phyloP scores from a whole-genome alignment of 75 land plant genomes.

The Larix kaempferi region DNA sequence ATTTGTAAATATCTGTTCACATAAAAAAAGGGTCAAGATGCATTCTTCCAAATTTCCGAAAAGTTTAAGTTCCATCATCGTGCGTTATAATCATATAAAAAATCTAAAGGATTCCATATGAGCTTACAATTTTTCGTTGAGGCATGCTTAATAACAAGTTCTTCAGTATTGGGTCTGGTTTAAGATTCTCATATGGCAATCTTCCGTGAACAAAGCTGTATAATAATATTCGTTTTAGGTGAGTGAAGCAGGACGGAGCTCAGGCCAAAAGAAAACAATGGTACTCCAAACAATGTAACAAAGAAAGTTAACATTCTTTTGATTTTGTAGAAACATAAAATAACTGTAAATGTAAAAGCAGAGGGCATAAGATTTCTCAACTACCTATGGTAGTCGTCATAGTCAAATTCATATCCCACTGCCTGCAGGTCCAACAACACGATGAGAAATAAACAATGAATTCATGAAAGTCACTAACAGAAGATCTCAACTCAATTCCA shows the following conservation, averaged over 20 bases:
- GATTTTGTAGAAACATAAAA: not conserved
- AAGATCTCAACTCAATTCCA: not conserved
- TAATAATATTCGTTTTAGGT: not conserved
- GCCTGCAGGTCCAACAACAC: constrained; percentile 38
- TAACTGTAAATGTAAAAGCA: not conserved
- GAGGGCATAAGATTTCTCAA: not conserved
- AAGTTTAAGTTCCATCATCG: too few relatives aligned
- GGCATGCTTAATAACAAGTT: constrained; percentile 76
- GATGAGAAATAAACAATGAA: not conserved
- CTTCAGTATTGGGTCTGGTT: constrained; percentile 65
- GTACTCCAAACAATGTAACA: too few relatives aligned
- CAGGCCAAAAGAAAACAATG: not conserved
- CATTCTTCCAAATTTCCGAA: not conserved
- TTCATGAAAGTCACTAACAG: not conserved
- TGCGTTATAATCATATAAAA: too few relatives aligned
- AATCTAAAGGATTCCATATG: not conserved
- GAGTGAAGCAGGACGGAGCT: not conserved
- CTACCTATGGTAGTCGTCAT: constrained; percentile 91
- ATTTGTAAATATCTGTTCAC: constrained; percentile 70
- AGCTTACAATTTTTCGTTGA: constrained; percentile 75
- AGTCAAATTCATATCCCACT: constrained; percentile 75
- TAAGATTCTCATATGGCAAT: constrained; percentile 65
- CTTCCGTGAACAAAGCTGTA: constrained; percentile 52
- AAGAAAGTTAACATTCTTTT: too few relatives aligned
- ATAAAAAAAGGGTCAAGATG: not conserved